phyloP scores from a whole-genome alignment of 2,329 filamentous ascomycete species.

The Clonostachys solani region DNA sequence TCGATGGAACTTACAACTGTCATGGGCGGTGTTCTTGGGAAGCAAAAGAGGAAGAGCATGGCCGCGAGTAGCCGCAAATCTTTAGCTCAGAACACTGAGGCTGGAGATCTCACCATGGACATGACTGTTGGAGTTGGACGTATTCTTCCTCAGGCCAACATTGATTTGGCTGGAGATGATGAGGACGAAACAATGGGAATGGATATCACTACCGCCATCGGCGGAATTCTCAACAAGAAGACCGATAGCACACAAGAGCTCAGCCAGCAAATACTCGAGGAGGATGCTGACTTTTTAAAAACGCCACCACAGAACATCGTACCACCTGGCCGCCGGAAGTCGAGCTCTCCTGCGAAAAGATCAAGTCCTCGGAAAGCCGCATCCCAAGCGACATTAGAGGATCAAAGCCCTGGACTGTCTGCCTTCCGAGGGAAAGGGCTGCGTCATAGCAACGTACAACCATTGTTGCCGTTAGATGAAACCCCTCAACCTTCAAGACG shows the following conservation, averaged over 20 bases:
- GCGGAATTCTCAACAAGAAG: constrained; percentile 49
- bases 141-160: constrained; percentile 37
- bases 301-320: constrained; percentile 19
- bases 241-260: constrained; percentile 20
- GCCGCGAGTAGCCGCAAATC: constrained; percentile 12
- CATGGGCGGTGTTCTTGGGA: constrained; percentile 48
- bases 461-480: constrained; percentile 32
- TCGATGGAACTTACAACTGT: constrained; percentile 75
- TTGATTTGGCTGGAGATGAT: constrained; percentile 28
- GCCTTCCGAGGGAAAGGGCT: constrained; percentile 44
- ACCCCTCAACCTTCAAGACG: constrained; percentile 4
- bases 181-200: constrained; percentile 50
- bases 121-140: constrained; percentile 55
- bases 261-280: constrained; percentile 55
- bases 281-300: constrained; percentile 37
- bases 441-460: constrained; percentile 38
- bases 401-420: constrained; percentile 51
- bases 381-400: constrained; percentile 6
- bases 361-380: constrained; percentile 1
- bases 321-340: constrained; percentile 11
- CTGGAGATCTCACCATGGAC: constrained; percentile 46
- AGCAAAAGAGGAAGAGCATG: constrained; percentile 16
- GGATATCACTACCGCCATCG: constrained; percentile 64
- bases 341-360: constrained; percentile 35
- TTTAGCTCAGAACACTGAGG: constrained; percentile 23